Evolutionary conservation across 345 rosid genomes (phyloP).

Genomic region (Euphorbia tirucalli): DNA sequence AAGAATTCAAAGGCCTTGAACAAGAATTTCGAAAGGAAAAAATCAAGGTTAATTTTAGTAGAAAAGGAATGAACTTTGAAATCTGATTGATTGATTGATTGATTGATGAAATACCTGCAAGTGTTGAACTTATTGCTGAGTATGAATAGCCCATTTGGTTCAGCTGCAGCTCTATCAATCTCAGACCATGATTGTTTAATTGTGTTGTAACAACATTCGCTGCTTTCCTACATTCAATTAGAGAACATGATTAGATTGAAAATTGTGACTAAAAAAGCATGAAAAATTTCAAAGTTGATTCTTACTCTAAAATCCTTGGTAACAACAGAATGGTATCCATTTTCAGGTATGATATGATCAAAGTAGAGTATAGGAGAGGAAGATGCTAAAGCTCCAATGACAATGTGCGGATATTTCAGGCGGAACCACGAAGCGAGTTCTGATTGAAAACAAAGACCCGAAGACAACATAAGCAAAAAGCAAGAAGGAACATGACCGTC

Average conservation of each 20-base stretch:
- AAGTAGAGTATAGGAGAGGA: conserved; percentile 30
- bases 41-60: background rate
- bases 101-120: conserved; percentile 27
- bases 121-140: conserved; percentile 18
- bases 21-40: too few relatives aligned
- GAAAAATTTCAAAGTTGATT: background rate
- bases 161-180: conserved; percentile 25
- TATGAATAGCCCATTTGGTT: conserved; percentile 11
- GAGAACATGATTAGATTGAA: background rate
- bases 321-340: conserved; percentile 21
- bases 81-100: too few relatives aligned
- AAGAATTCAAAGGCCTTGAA: conserved; percentile 31
- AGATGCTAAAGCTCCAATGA: conserved; percentile 29
- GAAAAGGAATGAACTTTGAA: too few relatives aligned
- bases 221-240: conserved; percentile 5
- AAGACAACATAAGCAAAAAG: background rate
- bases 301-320: conserved; percentile 28
- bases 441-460: background rate
- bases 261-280: background rate
- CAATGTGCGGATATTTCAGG: conserved; percentile 32
- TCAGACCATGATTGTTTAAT: conserved; percentile 31
- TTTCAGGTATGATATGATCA: conserved; percentile 24
- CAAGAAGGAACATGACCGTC: background rate
- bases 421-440: conserved; percentile 35
- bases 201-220: conserved; percentile 32